Percentiles rank a stretch among this genome's conserved stretches.
Evolutionary conservation across 139 green algal species (phyloP).

Genomic region (Chlamydomonas sp.): DNA sequence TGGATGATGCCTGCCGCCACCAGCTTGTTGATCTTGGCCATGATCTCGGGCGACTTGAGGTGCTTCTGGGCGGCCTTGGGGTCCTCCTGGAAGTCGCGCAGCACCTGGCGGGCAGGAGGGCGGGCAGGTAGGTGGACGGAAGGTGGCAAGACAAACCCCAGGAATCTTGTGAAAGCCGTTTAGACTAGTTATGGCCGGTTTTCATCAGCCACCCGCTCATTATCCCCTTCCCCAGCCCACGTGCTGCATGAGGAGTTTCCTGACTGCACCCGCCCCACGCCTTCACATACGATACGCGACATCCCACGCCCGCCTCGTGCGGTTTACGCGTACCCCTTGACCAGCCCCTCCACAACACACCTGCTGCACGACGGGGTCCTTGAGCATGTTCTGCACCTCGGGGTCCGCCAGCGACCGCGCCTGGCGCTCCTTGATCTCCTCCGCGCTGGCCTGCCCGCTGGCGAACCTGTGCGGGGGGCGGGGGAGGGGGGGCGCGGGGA

Average conservation of each 20-base stretch:
- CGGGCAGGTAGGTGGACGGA: neutral
- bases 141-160: neutral
- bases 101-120: slow-evolving; percentile 62
- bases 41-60: slow-evolving; percentile 87
- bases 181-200: neutral
- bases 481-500: neutral
- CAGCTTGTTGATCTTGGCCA: slow-evolving; percentile 96
- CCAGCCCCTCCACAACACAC: neutral
- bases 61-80: slow-evolving; percentile 87
- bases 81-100: slow-evolving; percentile 93
- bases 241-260: too few relatives aligned
- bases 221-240: too few relatives aligned
- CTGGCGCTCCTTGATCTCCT: slow-evolving; percentile 94
- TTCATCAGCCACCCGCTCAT: too few relatives aligned
- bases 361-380: slow-evolving; percentile 92
- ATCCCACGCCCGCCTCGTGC: too few relatives aligned
- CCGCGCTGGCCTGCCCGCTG: slow-evolving; percentile 72
- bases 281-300: too few relatives aligned
- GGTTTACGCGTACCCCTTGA: neutral
- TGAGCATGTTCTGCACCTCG: slow-evolving; percentile 94
- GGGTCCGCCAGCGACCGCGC: slow-evolving; percentile 91
- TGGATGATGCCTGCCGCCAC: slow-evolving; percentile 94
- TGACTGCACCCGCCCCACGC: too few relatives aligned
- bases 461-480: slow-evolving; percentile 45
- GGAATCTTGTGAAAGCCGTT: neutral